A percentile compares a stretch with the other conserved stretches of the same genome.
Evolutionary conservation across 148 eudicot species (phyloP).

Genomic region (Persicaria maculosa): DNA sequence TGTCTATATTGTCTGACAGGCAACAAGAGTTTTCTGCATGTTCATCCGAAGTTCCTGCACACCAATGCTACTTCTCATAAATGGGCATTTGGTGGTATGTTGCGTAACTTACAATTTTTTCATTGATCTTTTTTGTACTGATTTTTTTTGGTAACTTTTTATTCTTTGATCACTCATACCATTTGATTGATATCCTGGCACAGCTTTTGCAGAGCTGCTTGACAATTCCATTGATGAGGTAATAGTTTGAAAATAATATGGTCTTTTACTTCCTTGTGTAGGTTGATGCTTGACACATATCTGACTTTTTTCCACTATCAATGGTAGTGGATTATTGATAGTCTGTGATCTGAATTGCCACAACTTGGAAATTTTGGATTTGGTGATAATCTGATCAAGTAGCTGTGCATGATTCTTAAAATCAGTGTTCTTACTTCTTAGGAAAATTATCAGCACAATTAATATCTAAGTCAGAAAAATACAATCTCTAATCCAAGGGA

Average conservation of each 20-base stretch:
- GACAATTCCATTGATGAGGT: constrained; percentile 98
- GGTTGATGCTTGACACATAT: background rate
- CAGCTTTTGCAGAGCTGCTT: constrained; percentile 93
- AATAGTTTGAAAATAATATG: constrained; percentile 9
- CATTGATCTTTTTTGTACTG: constrained; percentile 6
- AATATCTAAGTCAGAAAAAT: background rate
- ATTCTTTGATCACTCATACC: background rate
- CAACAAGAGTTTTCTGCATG: constrained; percentile 49
- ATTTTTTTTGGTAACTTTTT: background rate
- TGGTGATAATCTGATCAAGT: background rate
- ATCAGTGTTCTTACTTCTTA: background rate
- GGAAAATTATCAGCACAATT: background rate
- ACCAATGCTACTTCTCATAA: constrained; percentile 97
- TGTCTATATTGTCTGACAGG: constrained; percentile 30
- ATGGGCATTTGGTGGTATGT: constrained; percentile 93
- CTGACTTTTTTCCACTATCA: background rate
- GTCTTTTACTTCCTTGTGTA: background rate
- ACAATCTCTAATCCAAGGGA: no score
- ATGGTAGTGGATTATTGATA: constrained; percentile 1
- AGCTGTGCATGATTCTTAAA: background rate
- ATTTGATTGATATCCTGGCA: constrained; percentile 5
- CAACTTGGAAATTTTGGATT: background rate
- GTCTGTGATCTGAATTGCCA: background rate
- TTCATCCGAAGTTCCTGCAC: constrained; percentile 89
- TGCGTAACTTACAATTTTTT: background rate